Base-by-base conservation (phyloP, 2,329 filamentous ascomycete species). In the Aureobasidium subglaciale region DNA sequence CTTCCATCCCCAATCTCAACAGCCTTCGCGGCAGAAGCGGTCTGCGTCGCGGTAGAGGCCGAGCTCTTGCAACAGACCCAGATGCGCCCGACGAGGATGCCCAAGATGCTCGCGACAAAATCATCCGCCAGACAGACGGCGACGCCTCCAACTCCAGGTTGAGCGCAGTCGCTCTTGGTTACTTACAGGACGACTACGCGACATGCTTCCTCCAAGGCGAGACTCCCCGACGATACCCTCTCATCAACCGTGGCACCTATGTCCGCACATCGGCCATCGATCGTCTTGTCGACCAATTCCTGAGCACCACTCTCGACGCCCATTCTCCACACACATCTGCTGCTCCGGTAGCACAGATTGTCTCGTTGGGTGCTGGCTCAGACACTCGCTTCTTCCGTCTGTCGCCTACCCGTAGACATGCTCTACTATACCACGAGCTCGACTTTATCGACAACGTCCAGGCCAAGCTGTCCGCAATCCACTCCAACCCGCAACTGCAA, bases 161-260 rank as follows among this genome's bases (percentile, higher is more conserved):
- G 70, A 97, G 91, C 68, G 92, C 92, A 11, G 90, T 97, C 15
- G 81, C 87, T 56, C 68, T 90, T 49, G 90, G 90, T 29, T 97
- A 97, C 68, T 76, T 99, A 1, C 73, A 87, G 2, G 93, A 99
- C 67, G 81, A 81, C 0, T 97, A 87, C 72, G 90, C 90, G 2
- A 74, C 74, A 53, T 78, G 78, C 55, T 90, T 96, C 67, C 84
- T 87, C 2, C 71, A 71, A 42, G 77, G 75, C 58, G 73, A 77
- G 15, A 65, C 76, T 1, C 74, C 82, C 11, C 80, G 87, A 61
- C 79, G 92, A 57, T 78, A 95, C 60, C 93, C 93, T 50, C 88
- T 99, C 59, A 96, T 99, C 66, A 97, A 99, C 67, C 78, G 92
- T 82, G 92, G 92, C 52, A 97, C 92, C n/a, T 97, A 96, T 66